These are phyloP conservation scores for Pontederia paniculata DNA, from an alignment of 176 grass and related monocot genomes.

Conservation along the genomic window DNA sequence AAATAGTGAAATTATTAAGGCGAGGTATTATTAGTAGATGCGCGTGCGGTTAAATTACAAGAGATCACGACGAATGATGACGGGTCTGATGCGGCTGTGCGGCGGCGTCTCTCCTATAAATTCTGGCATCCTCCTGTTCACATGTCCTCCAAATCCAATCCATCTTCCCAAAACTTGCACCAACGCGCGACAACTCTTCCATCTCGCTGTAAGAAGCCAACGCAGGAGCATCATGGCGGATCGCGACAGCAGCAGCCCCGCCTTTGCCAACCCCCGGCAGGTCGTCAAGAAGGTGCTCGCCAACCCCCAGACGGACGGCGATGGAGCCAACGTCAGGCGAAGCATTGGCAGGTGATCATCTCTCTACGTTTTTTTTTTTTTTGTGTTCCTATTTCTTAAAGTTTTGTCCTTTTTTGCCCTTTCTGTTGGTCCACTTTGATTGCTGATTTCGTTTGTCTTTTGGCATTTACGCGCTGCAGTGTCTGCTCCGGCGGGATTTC, in stretches of 20 bases:
- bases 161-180: neutral
- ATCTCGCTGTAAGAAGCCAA: neutral
- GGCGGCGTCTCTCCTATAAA: too few relatives aligned
- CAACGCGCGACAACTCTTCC: neutral
- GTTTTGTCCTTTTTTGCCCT: neutral
- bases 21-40: too few relatives aligned
- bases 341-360: constrained; percentile 69
- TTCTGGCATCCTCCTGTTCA: too few relatives aligned
- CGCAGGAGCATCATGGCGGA: neutral
- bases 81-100: too few relatives aligned
- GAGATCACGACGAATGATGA: too few relatives aligned
- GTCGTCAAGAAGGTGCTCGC: constrained; percentile 63
- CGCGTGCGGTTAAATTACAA: too few relatives aligned
- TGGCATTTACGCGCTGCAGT: neutral
- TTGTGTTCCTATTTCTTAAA: neutral
- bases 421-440: neutral
- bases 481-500: constrained; percentile 9
- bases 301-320: constrained; percentile 58
- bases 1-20: too few relatives aligned
- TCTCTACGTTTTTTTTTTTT: neutral
- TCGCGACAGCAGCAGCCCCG: too few relatives aligned
- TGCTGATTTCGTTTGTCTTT: neutral
- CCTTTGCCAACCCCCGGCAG: constrained; percentile 39
- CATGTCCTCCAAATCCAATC: neutral
- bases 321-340: constrained; percentile 70